Evolutionary conservation across 163 green algal genomes (phyloP), one percentile per base, ranked within the genome.

Genomic region (Chlorella variabilis): DNA sequence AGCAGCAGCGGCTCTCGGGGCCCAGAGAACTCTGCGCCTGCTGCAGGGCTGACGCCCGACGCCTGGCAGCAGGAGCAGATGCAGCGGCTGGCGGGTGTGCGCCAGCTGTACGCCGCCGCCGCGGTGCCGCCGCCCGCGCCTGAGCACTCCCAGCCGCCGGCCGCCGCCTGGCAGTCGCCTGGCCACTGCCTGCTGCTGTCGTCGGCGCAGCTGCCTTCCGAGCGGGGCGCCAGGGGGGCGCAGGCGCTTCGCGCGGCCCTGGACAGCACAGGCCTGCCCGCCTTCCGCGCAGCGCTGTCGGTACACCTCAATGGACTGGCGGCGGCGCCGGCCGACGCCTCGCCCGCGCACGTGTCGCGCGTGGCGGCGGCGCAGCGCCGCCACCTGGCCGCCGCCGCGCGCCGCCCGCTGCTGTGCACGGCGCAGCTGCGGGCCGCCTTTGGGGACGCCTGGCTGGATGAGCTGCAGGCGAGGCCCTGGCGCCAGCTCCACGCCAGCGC

Each of bases 261-360:
- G 7, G 29, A 73, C 3, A 4, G 29, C 4, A 23, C 27, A 4
- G 59, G 25, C 8, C 38, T 65, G 1, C n/a, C 39, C 36, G 75
- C 59, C 75, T 81, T 81, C 41, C 39, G 31, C 18, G 41, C 62
- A 8, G 62, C 59, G n/a, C 59, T 81, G 0, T 62, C 75, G 8
- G 39, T 62, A 3, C 59, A 81, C 41, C 59, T 81, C 17, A 71
- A 81, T 17, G 58, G 39, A n/a, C 42, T 81, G 59, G 75, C 59
- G 0, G 21, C 39, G 0, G 75, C 75, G 1, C 75, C 75, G 27
- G 59, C 59, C 18, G 75, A 81, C n/a, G 75, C 59, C 31, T 71
- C 59, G 0, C 58, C 41, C 4, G 4, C 34, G 29, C 41, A 71
- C 17, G 59, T 71, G 18, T 1, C 29, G 2, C 59, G 41, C 58